These are phyloP conservation scores for Quercus gilva DNA, from an alignment of 306 rosid genomes.

Conservation along the genomic window DNA sequence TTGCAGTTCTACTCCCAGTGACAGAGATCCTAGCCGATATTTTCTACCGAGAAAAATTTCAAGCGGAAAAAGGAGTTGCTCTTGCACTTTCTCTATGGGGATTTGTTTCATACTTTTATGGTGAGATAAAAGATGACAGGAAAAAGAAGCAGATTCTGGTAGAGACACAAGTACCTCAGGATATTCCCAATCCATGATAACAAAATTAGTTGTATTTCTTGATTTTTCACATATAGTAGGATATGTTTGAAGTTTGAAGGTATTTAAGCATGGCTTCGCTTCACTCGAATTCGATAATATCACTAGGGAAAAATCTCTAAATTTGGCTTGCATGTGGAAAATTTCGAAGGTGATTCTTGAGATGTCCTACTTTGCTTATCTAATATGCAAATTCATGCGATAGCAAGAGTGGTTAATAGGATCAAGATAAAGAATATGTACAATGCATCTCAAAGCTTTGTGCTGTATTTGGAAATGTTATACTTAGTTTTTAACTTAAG, in stretches of 20 bases:
- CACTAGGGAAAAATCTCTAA: not conserved
- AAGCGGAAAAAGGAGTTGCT: conserved; percentile 61
- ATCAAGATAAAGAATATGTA: too few relatives aligned
- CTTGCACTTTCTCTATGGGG: conserved; percentile 70
- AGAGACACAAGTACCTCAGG: conserved; percentile 11
- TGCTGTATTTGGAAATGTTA: too few relatives aligned
- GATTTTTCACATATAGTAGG: not conserved
- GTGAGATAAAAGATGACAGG: conserved; percentile 48
- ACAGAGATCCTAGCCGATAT: conserved; percentile 62
- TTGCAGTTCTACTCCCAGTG: conserved; percentile 54
- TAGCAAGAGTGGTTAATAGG: too few relatives aligned
- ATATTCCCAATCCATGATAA: conserved; percentile 17
- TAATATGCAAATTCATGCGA: too few relatives aligned
- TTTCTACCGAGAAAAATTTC: conserved; percentile 56
- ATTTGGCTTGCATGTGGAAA: too few relatives aligned
- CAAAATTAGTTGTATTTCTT: not conserved
- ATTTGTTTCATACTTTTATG: conserved; percentile 64
- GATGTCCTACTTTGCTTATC: too few relatives aligned
- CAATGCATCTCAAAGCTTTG: too few relatives aligned
- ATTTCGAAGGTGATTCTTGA: too few relatives aligned
- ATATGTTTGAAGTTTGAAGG: not conserved
- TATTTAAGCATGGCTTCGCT: too few relatives aligned
- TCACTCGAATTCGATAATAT: not conserved
- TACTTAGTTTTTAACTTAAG: too few relatives aligned
- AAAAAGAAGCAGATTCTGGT: not conserved